phyloP scores from a whole-genome alignment of 306 rosid species.

The Pterocarpus macrocarpus region DNA sequence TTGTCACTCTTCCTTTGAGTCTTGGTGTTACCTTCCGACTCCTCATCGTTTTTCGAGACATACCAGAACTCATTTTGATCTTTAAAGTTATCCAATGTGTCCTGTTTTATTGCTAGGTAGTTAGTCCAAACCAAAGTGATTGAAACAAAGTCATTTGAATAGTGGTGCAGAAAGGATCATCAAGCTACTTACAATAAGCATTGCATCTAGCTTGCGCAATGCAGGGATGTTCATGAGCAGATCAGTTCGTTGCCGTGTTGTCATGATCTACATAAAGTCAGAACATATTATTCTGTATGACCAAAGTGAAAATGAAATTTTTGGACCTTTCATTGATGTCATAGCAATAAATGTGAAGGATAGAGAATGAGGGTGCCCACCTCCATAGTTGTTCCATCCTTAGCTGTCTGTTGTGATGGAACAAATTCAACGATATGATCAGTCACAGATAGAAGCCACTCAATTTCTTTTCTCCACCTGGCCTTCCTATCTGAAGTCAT shows the following conservation, averaged over 20 bases:
- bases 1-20: conserved; percentile 71
- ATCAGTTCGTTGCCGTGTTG: conserved; percentile 87
- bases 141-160: conserved; percentile 28
- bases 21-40: conserved; percentile 50
- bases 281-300: background rate
- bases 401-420: conserved; percentile 74
- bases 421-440: conserved; percentile 91
- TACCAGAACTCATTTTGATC: conserved; percentile 86
- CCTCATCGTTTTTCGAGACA: conserved; percentile 60
- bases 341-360: conserved; percentile 2
- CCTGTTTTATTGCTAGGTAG: conserved; percentile 55
- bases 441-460: conserved; percentile 89
- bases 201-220: conserved; percentile 82
- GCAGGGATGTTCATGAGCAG: conserved; percentile 86
- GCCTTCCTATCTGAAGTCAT: conserved; percentile 71
- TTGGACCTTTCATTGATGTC: background rate
- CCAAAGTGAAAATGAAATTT: background rate
- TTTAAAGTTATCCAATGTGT: conserved; percentile 69
- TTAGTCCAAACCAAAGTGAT: conserved; percentile 42
- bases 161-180: conserved; percentile 4
- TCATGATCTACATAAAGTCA: conserved; percentile 75
- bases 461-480: conserved; percentile 90
- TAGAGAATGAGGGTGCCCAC: conserved; percentile 49
- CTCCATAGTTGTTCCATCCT: conserved; percentile 88
- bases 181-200: conserved; percentile 79